Conservation (phyloP, 768 basidiomycete species). For the Suillus fuscotomentosus region DNA sequence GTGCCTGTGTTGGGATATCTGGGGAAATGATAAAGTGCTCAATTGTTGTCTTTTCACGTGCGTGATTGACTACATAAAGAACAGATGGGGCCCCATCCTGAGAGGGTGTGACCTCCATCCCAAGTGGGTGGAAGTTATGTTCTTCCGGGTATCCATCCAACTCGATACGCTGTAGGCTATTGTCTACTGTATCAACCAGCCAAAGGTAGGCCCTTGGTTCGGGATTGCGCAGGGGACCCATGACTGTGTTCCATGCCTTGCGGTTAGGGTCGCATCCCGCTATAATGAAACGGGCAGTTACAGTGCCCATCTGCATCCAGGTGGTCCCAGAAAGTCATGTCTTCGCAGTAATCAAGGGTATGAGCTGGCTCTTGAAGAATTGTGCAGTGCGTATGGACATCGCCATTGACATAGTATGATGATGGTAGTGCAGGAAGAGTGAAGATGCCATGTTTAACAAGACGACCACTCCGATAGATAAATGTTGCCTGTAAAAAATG, state of each 20-base stretch:
- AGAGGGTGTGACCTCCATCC: slow-evolving; percentile 57
- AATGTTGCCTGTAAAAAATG: slow-evolving; percentile 37
- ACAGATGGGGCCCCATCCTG: slow-evolving; percentile 46
- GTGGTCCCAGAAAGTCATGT: slow-evolving; percentile 65
- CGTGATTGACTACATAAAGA: slow-evolving; percentile 71
- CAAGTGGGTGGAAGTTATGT: slow-evolving; percentile 74
- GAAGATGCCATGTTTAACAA: slow-evolving; percentile 42
- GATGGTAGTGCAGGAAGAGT: slow-evolving; percentile 42
- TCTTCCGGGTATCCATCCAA: slow-evolving; percentile 51
- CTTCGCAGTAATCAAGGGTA: slow-evolving; percentile 56
- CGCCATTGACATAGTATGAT: slow-evolving; percentile 51
- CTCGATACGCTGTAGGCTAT: slow-evolving; percentile 37
- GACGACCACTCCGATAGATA: slow-evolving; percentile 43
- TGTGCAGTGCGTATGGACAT: slow-evolving; percentile 46
- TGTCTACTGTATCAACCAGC: slow-evolving; percentile 38
- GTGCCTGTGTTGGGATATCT: slow-evolving; percentile 39
- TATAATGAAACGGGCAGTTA: slow-evolving; percentile 45
- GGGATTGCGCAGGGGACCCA: slow-evolving; percentile 67
- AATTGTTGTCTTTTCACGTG: slow-evolving; percentile 54
- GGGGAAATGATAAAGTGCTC: slow-evolving; percentile 66
- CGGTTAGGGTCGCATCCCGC: slow-evolving; percentile 42
- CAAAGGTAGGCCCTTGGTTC: slow-evolving; percentile 60
- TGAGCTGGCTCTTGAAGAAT: slow-evolving; percentile 30
- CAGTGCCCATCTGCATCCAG: slow-evolving; percentile 37
- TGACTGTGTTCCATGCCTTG: slow-evolving; percentile 71